phyloP scores from a whole-genome alignment of 306 rosid species.

The Acmispon strigosus region DNA sequence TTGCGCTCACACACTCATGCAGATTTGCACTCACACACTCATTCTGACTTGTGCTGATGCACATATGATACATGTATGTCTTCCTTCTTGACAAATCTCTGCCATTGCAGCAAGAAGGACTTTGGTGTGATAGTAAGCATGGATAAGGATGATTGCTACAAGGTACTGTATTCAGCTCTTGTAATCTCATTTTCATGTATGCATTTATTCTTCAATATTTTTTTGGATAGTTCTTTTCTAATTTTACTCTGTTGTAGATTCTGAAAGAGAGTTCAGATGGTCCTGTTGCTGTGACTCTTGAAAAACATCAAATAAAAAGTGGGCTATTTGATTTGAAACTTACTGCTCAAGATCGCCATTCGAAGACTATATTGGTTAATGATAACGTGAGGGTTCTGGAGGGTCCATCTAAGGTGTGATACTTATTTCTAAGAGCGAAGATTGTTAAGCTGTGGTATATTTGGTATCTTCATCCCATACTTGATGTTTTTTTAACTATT shows the following conservation, averaged over 20 bases:
- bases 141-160: slow-evolving; percentile 81
- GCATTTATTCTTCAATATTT: neutral
- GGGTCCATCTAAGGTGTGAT: slow-evolving; percentile 70
- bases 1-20: too few species aligned
- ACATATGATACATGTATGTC: neutral
- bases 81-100: slow-evolving; percentile 8
- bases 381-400: slow-evolving; percentile 69
- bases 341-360: slow-evolving; percentile 61
- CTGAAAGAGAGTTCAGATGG: slow-evolving; percentile 68
- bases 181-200: neutral
- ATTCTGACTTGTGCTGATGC: neutral
- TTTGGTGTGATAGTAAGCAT: slow-evolving; percentile 74
- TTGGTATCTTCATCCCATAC: neutral
- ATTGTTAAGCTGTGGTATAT: neutral
- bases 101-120: slow-evolving; percentile 70
- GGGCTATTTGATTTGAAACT: slow-evolving; percentile 63
- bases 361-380: slow-evolving; percentile 54
- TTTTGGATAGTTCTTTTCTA: neutral
- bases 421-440: neutral
- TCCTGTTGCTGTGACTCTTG: slow-evolving; percentile 48
- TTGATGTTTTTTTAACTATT: slow-evolving; percentile 12
- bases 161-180: slow-evolving; percentile 42
- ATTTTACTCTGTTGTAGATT: slow-evolving; percentile 44
- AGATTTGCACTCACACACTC: neutral
- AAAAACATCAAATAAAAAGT: slow-evolving; percentile 47